Percentiles rank a stretch among this genome's conserved stretches.
These are phyloP conservation scores for Blastobotrys petasosporus DNA, from an alignment of 1,139 yeast species.

Conservation along the genomic window DNA sequence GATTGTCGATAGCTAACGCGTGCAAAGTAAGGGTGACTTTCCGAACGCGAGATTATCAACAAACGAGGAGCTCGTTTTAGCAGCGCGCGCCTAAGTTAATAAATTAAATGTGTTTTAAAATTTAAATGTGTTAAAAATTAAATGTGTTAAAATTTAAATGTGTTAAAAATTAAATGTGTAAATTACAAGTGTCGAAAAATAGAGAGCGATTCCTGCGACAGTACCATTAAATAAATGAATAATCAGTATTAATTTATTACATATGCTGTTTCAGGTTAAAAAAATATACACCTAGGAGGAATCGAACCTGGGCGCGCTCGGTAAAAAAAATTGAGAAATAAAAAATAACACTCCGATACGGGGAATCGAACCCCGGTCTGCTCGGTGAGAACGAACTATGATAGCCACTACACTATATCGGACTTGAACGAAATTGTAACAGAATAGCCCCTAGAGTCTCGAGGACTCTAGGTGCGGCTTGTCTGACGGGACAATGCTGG, in stretches of 20 bases:
- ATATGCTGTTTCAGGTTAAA: not conserved
- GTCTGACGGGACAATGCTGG: not conserved
- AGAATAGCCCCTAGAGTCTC: not conserved
- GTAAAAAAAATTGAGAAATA: not conserved
- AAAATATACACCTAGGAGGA: too few species aligned
- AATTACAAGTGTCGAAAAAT: not conserved
- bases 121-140: not conserved
- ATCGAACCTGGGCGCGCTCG: too few species aligned
- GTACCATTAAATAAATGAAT: not conserved
- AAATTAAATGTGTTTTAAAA: not conserved
- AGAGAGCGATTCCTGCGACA: not conserved
- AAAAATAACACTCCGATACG: slow-evolving; percentile 6
- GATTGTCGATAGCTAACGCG: too few species aligned
- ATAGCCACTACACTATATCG: not conserved
- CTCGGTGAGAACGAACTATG: slow-evolving; percentile 9
- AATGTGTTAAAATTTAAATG: not conserved
- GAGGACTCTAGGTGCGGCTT: not conserved
- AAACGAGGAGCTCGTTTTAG: too few species aligned
- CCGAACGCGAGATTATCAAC: too few species aligned
- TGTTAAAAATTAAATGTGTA: not conserved
- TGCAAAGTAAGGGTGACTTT: too few species aligned
- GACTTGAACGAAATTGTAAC: not conserved
- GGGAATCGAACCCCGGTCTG: slow-evolving; percentile 13
- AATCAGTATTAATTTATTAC: not conserved
- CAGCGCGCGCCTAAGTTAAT: too few species aligned